Base-by-base conservation (phyloP, 495 filamentous ascomycete species). In the Penicillium odoratum region DNA sequence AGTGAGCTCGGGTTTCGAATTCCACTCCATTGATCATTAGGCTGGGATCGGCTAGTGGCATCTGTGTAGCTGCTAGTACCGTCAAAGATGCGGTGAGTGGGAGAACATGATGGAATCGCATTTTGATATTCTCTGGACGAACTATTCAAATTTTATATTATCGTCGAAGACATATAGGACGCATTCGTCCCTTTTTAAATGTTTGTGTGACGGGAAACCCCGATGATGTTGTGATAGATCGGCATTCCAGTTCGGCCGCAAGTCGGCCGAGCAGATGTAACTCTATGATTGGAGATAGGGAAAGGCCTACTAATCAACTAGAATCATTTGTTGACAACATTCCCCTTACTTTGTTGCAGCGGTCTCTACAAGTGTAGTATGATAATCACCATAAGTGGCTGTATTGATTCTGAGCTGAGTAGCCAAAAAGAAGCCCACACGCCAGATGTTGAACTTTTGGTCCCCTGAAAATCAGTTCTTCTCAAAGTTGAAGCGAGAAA, bases 401-500 rank as follows among this genome's bases (percentile, higher is more conserved):
- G 52, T 55, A 48, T 55, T 64, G 44, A 46, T 54, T 64, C 51
- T 54, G 57, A 55, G 28, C 16, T 55, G 8, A 33, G 49, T 55
- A 44, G 43, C 52, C 51, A 57, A 51, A 55, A 61, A 64, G 52
- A 54, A 57, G 51, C 57, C 57, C 46, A 56, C 57, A 51, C 54
- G 61, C 61, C 61, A 57, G 40, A 64, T 67, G 64, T 69, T 64
- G 66, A 71, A 70, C 71, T 77, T 77, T 75, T 74, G 56, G 61
- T 61, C 62, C 69, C 65, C 59, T 65, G 64, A 69, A 74, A 72
- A 67, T 59, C 60, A 65, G 58, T 13, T 44, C 60, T 59, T 56
- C 64, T 43, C 66, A 55, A 62, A 73, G 73, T 76, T 76, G 72
- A 75, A 71, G 65, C 68, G 58, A 63, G 59, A 57, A 69, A 64